Evolutionary conservation across 495 filamentous ascomycete genomes (phyloP).

Genomic region (Daldinia bambusicola): DNA sequence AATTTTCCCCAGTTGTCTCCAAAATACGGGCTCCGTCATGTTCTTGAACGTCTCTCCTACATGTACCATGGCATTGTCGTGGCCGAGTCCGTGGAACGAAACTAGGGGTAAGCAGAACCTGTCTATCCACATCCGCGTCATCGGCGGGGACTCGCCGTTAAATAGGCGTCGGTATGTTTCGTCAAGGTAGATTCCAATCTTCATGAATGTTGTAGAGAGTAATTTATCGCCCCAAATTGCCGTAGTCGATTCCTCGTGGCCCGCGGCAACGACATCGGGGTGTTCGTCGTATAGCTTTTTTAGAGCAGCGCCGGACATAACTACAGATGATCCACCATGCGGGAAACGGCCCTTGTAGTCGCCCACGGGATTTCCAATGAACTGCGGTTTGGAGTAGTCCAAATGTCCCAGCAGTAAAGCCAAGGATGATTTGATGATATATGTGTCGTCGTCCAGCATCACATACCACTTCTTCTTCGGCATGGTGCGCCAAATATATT

Average conservation of each 20-base stretch:
- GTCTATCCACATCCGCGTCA: constrained; percentile 54
- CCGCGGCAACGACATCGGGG: constrained; percentile 45
- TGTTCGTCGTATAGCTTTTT: constrained; percentile 48
- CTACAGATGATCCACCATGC: constrained; percentile 58
- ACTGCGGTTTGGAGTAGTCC: constrained; percentile 52
- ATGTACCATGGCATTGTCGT: constrained; percentile 48
- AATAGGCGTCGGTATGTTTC: constrained; percentile 58
- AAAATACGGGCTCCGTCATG: constrained; percentile 49
- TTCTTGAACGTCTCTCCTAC: constrained; percentile 51
- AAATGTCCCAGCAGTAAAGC: constrained; percentile 53
- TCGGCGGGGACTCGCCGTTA: constrained; percentile 56
- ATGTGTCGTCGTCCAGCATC: constrained; percentile 61
- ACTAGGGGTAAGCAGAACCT: constrained; percentile 55
- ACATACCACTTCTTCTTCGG: constrained; percentile 62
- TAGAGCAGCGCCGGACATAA: constrained; percentile 57
- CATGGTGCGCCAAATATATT: constrained; percentile 53
- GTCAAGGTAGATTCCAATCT: constrained; percentile 55
- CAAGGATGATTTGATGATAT: constrained; percentile 55
- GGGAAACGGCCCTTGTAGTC: constrained; percentile 60
- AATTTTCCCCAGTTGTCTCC: constrained; percentile 54
- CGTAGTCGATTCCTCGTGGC: constrained; percentile 51
- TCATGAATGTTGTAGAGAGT: constrained; percentile 54
- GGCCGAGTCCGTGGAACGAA: constrained; percentile 54
- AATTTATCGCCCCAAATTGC: constrained; percentile 58
- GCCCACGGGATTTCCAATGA: constrained; percentile 62